phyloP scores from a whole-genome alignment of 2,329 filamentous ascomycete genomes.

The Aspergillus pseudonomiae region DNA sequence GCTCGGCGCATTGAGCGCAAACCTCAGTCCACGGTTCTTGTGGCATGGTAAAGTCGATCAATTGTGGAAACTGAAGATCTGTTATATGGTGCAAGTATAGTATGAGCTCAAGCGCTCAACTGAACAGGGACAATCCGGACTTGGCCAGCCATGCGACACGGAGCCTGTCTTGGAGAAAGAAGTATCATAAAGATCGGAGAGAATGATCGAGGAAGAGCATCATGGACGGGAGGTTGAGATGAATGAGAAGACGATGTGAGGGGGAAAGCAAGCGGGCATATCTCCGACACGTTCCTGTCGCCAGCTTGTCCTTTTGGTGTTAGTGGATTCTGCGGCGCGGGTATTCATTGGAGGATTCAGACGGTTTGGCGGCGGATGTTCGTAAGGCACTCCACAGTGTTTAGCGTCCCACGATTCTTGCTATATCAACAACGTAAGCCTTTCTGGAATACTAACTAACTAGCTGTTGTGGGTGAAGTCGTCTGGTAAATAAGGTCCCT shows the following conservation, averaged over 20 bases:
- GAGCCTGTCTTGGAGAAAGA: slow-evolving; percentile 12
- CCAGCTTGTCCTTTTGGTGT: slow-evolving; percentile 27
- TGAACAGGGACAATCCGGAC: slow-evolving; percentile 22
- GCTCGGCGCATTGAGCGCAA: slow-evolving; percentile 37
- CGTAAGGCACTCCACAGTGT: slow-evolving; percentile 5
- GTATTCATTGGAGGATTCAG: background rate
- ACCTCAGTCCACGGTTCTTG: slow-evolving; percentile 30
- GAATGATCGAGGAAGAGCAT: slow-evolving; percentile 16
- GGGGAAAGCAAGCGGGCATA: slow-evolving; percentile 8
- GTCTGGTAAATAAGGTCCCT: background rate
- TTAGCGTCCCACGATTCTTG: background rate
- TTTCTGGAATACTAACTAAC: background rate
- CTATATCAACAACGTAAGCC: slow-evolving; percentile 1
- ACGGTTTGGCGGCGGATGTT: background rate
- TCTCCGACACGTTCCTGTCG: slow-evolving; percentile 20
- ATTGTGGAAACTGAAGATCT: slow-evolving; percentile 5
- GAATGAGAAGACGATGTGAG: slow-evolving; percentile 4
- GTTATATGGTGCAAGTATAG: slow-evolving; percentile 10
- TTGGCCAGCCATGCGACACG: slow-evolving; percentile 31
- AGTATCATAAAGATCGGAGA: slow-evolving; percentile 13
- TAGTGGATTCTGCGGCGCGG: slow-evolving; percentile 5
- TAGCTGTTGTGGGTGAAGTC: background rate
- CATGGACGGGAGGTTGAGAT: slow-evolving; percentile 6
- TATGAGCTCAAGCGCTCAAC: slow-evolving; percentile 23
- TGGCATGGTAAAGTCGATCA: slow-evolving; percentile 27